Conservation (phyloP, 345 rosid genomes). For the Angophora floribunda region DNA sequence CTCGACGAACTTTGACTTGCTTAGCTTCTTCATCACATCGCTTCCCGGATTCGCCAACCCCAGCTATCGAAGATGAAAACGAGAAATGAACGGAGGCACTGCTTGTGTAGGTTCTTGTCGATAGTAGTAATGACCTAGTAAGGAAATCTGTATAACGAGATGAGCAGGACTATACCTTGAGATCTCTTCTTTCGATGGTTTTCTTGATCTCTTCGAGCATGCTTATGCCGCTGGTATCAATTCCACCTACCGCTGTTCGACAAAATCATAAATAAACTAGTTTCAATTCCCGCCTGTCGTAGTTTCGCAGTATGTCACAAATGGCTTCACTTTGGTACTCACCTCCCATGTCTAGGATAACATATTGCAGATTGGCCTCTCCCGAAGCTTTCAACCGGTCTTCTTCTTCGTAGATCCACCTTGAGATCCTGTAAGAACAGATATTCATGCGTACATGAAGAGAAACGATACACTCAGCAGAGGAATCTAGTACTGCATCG, state of each 20-base stretch:
- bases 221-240: conserved; percentile 93
- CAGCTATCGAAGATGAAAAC: conserved; percentile 22
- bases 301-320: background rate
- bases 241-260: conserved; percentile 68
- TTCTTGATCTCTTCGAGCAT: conserved; percentile 84
- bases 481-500: background rate
- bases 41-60: conserved; percentile 84
- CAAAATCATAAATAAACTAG: background rate
- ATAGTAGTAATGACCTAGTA: background rate
- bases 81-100: background rate
- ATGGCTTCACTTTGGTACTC: background rate
- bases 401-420: conserved; percentile 87
- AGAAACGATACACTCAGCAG: background rate
- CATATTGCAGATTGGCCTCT: conserved; percentile 48
- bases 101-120: background rate
- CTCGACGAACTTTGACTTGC: conserved; percentile 57
- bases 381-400: conserved; percentile 40
- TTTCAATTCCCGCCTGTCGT: background rate
- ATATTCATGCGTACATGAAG: background rate
- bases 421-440: conserved; percentile 33
- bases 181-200: conserved; percentile 38
- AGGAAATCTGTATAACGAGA: background rate
- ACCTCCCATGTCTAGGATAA: conserved; percentile 72
- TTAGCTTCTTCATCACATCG: conserved; percentile 85
- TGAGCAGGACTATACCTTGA: conserved; percentile 30